Evolutionary conservation across 805 yeast genomes (phyloP).

Genomic region (Diddensiella transvaalensis): DNA sequence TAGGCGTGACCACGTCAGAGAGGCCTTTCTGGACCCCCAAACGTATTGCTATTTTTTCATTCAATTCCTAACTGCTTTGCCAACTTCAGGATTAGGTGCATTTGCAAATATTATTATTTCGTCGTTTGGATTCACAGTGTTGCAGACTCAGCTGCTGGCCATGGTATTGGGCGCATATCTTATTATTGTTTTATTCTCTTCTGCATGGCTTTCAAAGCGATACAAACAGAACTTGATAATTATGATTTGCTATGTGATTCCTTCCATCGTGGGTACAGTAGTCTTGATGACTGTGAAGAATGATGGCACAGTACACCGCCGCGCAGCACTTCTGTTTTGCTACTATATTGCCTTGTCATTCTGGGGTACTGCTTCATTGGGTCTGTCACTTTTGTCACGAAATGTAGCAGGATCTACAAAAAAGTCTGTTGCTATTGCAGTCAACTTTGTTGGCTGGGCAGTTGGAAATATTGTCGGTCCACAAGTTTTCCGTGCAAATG

Average conservation of each 20-base stretch:
- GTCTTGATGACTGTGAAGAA: slow-evolving; percentile 28
- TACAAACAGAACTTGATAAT: slow-evolving; percentile 22
- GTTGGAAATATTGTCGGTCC: slow-evolving; percentile 29
- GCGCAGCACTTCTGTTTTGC: slow-evolving; percentile 32
- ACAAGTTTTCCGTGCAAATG: slow-evolving; percentile 10
- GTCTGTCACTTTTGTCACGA: slow-evolving; percentile 26
- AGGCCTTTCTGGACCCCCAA: slow-evolving; percentile 42
- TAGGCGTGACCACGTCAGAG: slow-evolving; percentile 42
- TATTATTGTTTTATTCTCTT: too few species aligned
- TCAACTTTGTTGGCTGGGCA: slow-evolving; percentile 25
- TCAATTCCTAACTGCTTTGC: slow-evolving; percentile 29
- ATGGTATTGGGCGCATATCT: too few species aligned
- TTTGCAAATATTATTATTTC: too few species aligned
- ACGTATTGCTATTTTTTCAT: slow-evolving; percentile 29
- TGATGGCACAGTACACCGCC: slow-evolving; percentile 23
- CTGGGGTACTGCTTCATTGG: slow-evolving; percentile 29
- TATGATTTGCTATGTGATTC: slow-evolving; percentile 30
- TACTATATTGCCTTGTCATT: slow-evolving; percentile 31
- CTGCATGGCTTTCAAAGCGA: too few species aligned
- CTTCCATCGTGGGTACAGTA: slow-evolving; percentile 35
- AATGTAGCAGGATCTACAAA: slow-evolving; percentile 35
- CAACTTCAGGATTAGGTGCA: slow-evolving; percentile 27
- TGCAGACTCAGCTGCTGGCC: too few species aligned
- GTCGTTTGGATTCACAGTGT: too few species aligned
- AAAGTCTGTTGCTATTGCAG: slow-evolving; percentile 24